These are phyloP conservation scores for Penicillium simplicissimum DNA, from an alignment of 495 filamentous ascomycete species.

Conservation along the genomic window DNA sequence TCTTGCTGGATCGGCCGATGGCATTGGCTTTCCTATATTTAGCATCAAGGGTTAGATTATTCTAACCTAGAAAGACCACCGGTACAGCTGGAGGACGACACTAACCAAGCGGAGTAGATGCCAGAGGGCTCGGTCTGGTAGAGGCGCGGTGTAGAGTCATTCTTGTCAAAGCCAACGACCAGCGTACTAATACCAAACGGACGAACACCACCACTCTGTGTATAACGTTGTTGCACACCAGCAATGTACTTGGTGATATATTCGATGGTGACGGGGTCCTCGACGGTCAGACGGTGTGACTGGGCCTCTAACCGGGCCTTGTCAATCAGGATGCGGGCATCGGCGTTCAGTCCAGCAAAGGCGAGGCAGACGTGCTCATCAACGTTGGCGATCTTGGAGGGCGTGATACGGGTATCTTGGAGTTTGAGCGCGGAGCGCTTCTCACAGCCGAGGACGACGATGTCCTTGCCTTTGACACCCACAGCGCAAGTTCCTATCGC, in stretches of 20 bases:
- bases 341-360: slow-evolving; percentile 95
- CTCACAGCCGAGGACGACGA: slow-evolving; percentile 96
- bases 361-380: slow-evolving; percentile 96
- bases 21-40: slow-evolving; percentile 92
- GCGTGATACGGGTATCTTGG: slow-evolving; percentile 98
- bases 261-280: slow-evolving; percentile 95
- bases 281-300: slow-evolving; percentile 95
- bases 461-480: slow-evolving; percentile 90
- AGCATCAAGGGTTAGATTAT: slow-evolving; percentile 7
- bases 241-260: slow-evolving; percentile 99
- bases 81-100: slow-evolving; percentile 1
- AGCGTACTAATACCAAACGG: slow-evolving; percentile 98
- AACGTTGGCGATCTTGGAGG: slow-evolving; percentile 93
- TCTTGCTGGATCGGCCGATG: slow-evolving; percentile 97
- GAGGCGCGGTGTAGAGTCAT: slow-evolving; percentile 77
- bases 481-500: slow-evolving; percentile 89
- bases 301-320: slow-evolving; percentile 96
- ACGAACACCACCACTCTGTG: slow-evolving; percentile 94
- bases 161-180: slow-evolving; percentile 94
- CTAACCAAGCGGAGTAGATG: slow-evolving; percentile 96
- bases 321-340: slow-evolving; percentile 95
- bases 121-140: slow-evolving; percentile 98
- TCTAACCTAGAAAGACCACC: not conserved
- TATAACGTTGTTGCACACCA: slow-evolving; percentile 96
- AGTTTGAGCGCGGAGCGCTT: slow-evolving; percentile 99